Conservation (phyloP, 164 flowering plant species). For the Euptelea pleiosperma region DNA sequence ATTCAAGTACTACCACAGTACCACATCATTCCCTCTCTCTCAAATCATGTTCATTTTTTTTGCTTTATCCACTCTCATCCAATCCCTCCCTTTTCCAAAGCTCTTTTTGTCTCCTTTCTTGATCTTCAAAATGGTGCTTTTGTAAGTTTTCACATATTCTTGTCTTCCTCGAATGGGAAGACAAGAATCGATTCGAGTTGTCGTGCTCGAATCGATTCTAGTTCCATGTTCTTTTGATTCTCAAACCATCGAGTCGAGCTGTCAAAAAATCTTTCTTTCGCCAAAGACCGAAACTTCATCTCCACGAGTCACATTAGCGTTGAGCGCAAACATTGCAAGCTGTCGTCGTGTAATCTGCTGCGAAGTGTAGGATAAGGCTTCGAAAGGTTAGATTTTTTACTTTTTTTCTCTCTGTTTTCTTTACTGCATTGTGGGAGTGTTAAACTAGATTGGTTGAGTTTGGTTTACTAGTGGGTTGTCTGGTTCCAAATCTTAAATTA, state of each 20-base stretch:
- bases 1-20: too few species aligned
- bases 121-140: neutral
- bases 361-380: neutral
- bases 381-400: slow-evolving; percentile 10
- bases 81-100: too few species aligned
- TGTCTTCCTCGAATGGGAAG: slow-evolving; percentile 10
- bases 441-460: neutral
- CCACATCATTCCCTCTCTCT: too few species aligned
- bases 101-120: too few species aligned
- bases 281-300: neutral
- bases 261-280: neutral
- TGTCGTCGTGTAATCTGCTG: neutral
- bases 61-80: too few species aligned
- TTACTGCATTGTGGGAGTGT: neutral
- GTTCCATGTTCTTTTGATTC: neutral
- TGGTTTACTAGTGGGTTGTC: neutral
- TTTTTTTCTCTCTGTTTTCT: neutral
- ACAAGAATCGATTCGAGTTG: too few species aligned
- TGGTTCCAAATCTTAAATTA: neutral
- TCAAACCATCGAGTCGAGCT: neutral
- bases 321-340: neutral
- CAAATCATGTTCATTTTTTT: too few species aligned
- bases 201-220: slow-evolving; percentile 10
- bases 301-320: neutral
- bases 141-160: neutral